Evolutionary conservation across 352 stramenopile species (phyloP), one percentile per base, ranked within the genome.

Genomic region (Aphanomyces invadans): DNA sequence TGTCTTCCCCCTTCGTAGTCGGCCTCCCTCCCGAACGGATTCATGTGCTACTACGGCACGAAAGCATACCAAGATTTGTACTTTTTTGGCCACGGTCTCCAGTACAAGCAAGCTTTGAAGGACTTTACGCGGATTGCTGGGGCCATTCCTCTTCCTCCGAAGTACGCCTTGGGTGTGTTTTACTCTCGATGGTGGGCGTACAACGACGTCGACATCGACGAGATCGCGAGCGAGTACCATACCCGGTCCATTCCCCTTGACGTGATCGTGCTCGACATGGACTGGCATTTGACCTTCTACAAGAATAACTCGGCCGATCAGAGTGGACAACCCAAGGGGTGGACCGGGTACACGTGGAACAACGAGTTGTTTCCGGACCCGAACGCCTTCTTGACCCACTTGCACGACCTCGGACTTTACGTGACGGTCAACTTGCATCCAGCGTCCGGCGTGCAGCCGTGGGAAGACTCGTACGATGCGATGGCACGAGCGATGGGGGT

Each of bases 211-310:
- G 75, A 81, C 17, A 33, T 83, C 21, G 56, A 78, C 19, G 19
- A 66, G 12, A 73, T 85, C 26, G 62, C 78, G 11, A 62, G 32
- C 5, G 56, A 76, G 36, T 86, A 83, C 61, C 51, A 62, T 31
- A 55, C 63, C 12, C 64, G 66, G 23, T 51, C 44, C 3, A 48
- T 86, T 23, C 78, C 78, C 3, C 64, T 86, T 12, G 78, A 86
- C 38, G 72, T 86, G 21, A 28, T 87, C 10, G 76, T 86, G 17
- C 68, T 86, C 23, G 78, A 86, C 65, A 86, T 86, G 78, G 82
- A 86, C 55, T 86, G 76, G 74, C 78, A 86, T 49, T 45, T 77
- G 32, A 77, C 73, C 39, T 77, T 77, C 55, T 79, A 74, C 56
- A 86, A 83, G 54, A 51, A 77, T 19, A 56, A 56, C 29, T 60